Base-by-base conservation (phyloP, 2,329 filamentous ascomycete genomes). In the Microsporum canis region DNA sequence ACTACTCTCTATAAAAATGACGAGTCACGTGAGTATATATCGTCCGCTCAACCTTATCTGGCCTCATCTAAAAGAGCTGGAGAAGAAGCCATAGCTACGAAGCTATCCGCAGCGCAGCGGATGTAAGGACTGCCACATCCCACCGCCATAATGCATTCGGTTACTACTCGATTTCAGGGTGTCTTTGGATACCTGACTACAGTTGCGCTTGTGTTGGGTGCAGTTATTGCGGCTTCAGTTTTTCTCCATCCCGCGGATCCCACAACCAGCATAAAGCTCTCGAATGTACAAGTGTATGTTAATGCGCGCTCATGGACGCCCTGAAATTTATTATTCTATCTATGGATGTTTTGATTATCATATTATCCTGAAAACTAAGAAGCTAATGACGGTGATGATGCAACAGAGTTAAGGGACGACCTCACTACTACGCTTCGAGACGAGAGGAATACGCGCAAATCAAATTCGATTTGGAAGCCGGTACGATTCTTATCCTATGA, bases 161-260 rank as follows among this genome's bases (percentile, higher is more conserved):
- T 88, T 55, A 77, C 95, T 57, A 90, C 88, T 65, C 89, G 94
- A 67, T 75, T 87, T 67, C 94, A 99, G 76, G 92, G 90, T 77
- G 87, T 91, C 73, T 99, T 99, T 74, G 91, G 94, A 75, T 96
- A 95, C 84, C 96, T 97, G 81, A 97, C 94, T 17, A 95, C 91
- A 31, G 91, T 96, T 65, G 87, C 88, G 61, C 94, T 95, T 71
- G 83, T 84, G 62, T 82, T 96, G 60, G 91, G 85, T 59, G 83
- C 82, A 60, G 77, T 95, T 62, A 89, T 96, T 68, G 91, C 92
- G 56, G 78, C 88, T 58, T 91, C 90, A 43, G 89, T 91, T 69
- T 75, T 96, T 10, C 57, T 79, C 6, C 68, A 76, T 87, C 68
- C 79, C 79, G 62, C 83, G 14, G 69, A 72, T 41, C 70, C 70